Evolutionary conservation across 495 filamentous ascomycete genomes (phyloP).

Genomic region (Endocarpon pusillum): DNA sequence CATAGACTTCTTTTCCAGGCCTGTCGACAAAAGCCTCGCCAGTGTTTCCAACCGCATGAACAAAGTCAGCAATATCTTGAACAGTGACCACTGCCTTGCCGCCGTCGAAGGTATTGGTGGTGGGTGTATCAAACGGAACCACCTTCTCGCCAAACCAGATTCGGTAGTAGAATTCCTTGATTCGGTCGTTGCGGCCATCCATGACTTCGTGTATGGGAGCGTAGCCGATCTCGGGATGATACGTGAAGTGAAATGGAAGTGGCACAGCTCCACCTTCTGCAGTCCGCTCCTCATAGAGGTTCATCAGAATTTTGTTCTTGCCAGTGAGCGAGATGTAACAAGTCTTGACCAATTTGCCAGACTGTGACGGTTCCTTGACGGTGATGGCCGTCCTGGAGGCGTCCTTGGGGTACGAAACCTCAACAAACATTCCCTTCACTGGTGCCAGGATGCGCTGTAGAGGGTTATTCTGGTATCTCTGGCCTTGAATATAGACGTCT

Average conservation of each 20-base stretch:
- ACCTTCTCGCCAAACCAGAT: conserved; percentile 86
- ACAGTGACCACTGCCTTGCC: conserved; percentile 71
- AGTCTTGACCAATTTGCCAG: conserved; percentile 59
- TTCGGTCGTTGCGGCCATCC: conserved; percentile 81
- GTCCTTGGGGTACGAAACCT: conserved; percentile 64
- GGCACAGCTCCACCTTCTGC: conserved; percentile 61
- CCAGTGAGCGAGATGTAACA: conserved; percentile 63
- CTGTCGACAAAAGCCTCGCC: conserved; percentile 97
- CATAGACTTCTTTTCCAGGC: conserved; percentile 84
- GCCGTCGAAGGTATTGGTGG: conserved; percentile 76
- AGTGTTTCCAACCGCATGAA: conserved; percentile 94
- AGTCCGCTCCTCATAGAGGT: conserved; percentile 78
- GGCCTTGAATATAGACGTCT: conserved; percentile 84
- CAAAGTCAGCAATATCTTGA: conserved; percentile 91
- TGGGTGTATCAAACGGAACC: conserved; percentile 65
- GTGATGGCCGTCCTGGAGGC: conserved; percentile 62
- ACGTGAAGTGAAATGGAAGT: conserved; percentile 70
- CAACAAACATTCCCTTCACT: conserved; percentile 68
- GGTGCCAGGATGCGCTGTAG: conserved; percentile 82
- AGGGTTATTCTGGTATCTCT: conserved; percentile 93
- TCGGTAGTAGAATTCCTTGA: conserved; percentile 95
- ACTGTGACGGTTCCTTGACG: conserved; percentile 49
- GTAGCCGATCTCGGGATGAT: conserved; percentile 85
- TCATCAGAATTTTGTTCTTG: conserved; percentile 64
- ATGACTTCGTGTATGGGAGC: conserved; percentile 92